phyloP scores from a whole-genome alignment of 139 green algal species.

The Chlorella sp. region DNA sequence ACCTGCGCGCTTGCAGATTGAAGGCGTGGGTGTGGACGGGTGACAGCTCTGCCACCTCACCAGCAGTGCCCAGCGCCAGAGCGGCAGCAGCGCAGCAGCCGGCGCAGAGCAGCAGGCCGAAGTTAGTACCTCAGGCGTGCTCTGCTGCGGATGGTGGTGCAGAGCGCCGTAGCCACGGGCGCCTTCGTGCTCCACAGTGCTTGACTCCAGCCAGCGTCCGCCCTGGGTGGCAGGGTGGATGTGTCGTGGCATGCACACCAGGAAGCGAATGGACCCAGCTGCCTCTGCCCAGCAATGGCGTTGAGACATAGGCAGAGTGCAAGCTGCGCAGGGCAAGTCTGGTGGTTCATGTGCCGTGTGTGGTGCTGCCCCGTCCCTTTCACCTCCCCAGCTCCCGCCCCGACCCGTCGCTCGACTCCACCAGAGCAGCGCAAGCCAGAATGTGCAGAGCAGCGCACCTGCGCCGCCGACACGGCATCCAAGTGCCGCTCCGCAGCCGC shows the following conservation, averaged over 20 bases:
- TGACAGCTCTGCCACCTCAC: too few relatives aligned
- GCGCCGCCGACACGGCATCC: not conserved
- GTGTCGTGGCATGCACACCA: too few relatives aligned
- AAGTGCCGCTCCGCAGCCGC: not conserved
- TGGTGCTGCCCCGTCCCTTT: too few relatives aligned
- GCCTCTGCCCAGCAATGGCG: not conserved
- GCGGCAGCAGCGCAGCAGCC: too few relatives aligned
- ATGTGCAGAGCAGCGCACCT: not conserved
- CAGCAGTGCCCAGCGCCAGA: too few relatives aligned
- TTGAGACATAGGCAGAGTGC: not conserved
- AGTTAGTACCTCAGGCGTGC: not conserved
- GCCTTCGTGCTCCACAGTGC: conserved; percentile 18
- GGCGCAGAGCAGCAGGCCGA: too few relatives aligned
- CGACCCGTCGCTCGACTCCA: too few relatives aligned
- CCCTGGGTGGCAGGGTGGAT: not conserved
- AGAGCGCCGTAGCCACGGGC: not conserved
- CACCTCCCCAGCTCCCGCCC: too few relatives aligned
- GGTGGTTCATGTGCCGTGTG: too few relatives aligned
- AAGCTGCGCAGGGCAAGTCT: not conserved
- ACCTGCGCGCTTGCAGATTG: conserved; percentile 6
- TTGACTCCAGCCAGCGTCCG: conserved; percentile 20
- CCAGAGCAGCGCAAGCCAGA: too few relatives aligned
- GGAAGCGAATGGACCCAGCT: too few relatives aligned
- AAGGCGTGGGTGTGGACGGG: too few relatives aligned
- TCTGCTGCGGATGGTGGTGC: not conserved